Evolutionary conservation across 352 stramenopile genomes (phyloP).

Genomic region (Pythium insidiosum): DNA sequence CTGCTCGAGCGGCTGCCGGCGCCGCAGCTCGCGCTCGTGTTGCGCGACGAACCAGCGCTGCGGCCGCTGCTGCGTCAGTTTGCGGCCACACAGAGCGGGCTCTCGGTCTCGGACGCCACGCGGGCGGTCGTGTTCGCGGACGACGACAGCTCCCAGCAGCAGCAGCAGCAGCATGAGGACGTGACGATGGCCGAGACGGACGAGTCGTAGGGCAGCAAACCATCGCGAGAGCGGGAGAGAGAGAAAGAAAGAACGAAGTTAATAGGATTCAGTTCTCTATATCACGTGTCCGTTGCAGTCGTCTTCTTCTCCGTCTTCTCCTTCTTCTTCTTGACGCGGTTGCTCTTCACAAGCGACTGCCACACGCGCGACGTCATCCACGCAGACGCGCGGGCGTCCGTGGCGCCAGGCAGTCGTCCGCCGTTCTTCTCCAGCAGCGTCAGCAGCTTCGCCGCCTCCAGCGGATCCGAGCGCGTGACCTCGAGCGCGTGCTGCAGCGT

Average conservation of each 20-base stretch:
- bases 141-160: not conserved
- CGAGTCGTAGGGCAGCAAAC: not conserved
- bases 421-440: constrained; percentile 26
- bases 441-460: constrained; percentile 57
- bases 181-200: constrained; percentile 1
- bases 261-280: too few species aligned
- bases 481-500: constrained; percentile 64
- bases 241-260: too few species aligned
- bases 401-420: constrained; percentile 6
- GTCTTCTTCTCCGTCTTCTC: constrained; percentile 1
- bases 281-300: too few species aligned
- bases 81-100: constrained; percentile 11
- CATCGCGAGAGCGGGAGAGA: too few species aligned
- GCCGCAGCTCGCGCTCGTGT: constrained; percentile 32
- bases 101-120: constrained; percentile 11
- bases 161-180: not conserved
- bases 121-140: constrained; percentile 7
- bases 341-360: too few species aligned
- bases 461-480: constrained; percentile 34
- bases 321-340: not conserved
- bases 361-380: not conserved
- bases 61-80: constrained; percentile 33
- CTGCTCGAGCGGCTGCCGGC: constrained; percentile 46
- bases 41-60: constrained; percentile 61
- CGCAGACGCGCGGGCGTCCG: too few species aligned